These are phyloP conservation scores for Warburgia ugandensis DNA, from an alignment of 164 flowering plant species.

Conservation along the genomic window DNA sequence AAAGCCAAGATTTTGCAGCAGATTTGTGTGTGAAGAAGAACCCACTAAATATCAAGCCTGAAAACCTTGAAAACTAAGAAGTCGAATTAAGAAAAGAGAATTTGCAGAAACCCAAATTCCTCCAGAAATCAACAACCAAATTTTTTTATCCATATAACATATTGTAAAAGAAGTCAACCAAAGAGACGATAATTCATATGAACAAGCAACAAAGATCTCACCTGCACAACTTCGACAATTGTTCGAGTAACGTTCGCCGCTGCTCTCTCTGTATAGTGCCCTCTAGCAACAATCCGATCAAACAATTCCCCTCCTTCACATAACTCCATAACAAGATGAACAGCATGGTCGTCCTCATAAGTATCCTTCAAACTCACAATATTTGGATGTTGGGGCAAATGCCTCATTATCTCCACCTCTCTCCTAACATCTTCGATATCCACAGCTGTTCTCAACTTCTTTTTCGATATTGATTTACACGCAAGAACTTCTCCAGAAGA, in stretches of 20 bases:
- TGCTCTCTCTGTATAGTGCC: conserved; percentile 85
- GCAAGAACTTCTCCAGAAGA: conserved; percentile 43
- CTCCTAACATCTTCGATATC: conserved; percentile 86
- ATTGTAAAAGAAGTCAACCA: neutral
- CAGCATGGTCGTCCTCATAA: conserved; percentile 76
- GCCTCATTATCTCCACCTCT: conserved; percentile 81
- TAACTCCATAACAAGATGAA: conserved; percentile 85
- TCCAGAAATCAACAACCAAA: neutral
- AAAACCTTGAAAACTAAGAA: neutral
- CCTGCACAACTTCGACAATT: conserved; percentile 88
- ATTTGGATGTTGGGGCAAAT: conserved; percentile 68
- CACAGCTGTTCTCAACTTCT: conserved; percentile 66
- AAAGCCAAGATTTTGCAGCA: too few relatives aligned
- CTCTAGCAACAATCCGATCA: conserved; percentile 81
- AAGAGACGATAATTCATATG: neutral
- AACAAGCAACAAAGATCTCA: conserved; percentile 11
- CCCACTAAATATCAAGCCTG: neutral
- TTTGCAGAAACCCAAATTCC: conserved; percentile 3
- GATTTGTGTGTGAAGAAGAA: too few relatives aligned
- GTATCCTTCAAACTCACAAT: conserved; percentile 71
- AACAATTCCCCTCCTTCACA: conserved; percentile 92
- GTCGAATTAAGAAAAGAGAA: neutral
- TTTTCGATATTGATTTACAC: conserved; percentile 85
- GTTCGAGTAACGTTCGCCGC: conserved; percentile 70
- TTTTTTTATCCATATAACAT: neutral